Conservation (phyloP, 352 stramenopile genomes). For the Globisporangium cylindrosporum region DNA sequence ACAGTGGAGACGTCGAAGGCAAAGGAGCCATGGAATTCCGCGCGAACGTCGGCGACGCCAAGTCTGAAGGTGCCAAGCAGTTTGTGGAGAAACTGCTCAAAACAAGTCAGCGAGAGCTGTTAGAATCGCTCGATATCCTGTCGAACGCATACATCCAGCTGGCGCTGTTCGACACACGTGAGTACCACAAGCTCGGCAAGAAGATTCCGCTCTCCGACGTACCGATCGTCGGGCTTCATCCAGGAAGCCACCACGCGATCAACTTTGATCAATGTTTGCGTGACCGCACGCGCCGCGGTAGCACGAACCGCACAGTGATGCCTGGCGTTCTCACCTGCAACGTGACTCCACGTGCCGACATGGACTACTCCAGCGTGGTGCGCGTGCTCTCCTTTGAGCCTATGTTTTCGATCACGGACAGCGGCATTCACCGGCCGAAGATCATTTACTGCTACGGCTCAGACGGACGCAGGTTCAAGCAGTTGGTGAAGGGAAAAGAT, state of each 20-base stretch:
- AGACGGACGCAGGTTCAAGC: constrained; percentile 90
- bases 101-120: constrained; percentile 47
- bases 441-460: constrained; percentile 96
- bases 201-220: constrained; percentile 74
- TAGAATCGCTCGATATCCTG: constrained; percentile 76
- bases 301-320: constrained; percentile 47
- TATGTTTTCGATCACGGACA: constrained; percentile 93
- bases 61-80: constrained; percentile 57
- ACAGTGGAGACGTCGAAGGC: constrained; percentile 88
- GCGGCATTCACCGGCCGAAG: constrained; percentile 95
- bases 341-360: constrained; percentile 60
- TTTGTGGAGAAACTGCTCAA: constrained; percentile 62
- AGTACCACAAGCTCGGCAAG: constrained; percentile 67
- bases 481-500: constrained; percentile 95
- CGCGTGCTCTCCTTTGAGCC: constrained; percentile 89
- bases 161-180: constrained; percentile 74
- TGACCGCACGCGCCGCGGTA: constrained; percentile 35
- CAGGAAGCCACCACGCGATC: constrained; percentile 20
- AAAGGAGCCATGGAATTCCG: constrained; percentile 77
- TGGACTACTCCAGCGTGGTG: constrained; percentile 82
- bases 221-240: constrained; percentile 35
- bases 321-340: constrained; percentile 75
- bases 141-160: constrained; percentile 77
- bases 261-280: constrained; percentile 78
- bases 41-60: constrained; percentile 76